Evolutionary conservation across 2,329 filamentous ascomycete species (phyloP), one percentile per base, ranked within the genome.

Genomic region (Colletotrichum navitas): DNA sequence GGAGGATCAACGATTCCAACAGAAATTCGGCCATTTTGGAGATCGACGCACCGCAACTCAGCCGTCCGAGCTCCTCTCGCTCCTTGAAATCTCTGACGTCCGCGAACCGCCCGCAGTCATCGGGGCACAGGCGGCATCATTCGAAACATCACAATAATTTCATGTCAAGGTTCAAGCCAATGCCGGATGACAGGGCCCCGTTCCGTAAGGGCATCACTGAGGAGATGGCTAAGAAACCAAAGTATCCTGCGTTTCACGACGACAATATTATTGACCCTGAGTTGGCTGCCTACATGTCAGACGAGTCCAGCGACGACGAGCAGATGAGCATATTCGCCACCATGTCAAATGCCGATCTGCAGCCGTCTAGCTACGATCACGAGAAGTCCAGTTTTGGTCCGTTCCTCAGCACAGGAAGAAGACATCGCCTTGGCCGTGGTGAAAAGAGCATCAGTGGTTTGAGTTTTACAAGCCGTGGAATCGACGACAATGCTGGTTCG

Each of bases 241-340:
- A 90, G 52, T 87, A 97, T 45, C 92, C 95, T 21, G 94, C 94
- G n/a, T 98, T 99, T 76, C 96, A 99, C 79, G 94, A 96, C 78
- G 96, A 99, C 83, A 98, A 96, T 78, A 97, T 99, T 76, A 98
- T 99, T 76, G 96, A 99, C 79, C 96, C 96, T 1, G 96, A 99
- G 77, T 85, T 99, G 65, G 95, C 95, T 6, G 93, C 94, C 43
- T 99, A 97, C 81, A 93, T 99, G 86, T 99, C 96, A 8, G 96
- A 99, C 79, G 94, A 93, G 59, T 97, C 95, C 1, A 98, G 94
- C 76, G 95, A 93, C 47, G 95, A 97, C 76, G 95, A 99, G 75
- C 93, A 97, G 76, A 92, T 95, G 82, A 95, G 92, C 77, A 92
- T 98, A 16, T 93, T 97, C 81, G 91, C 93, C 1, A 90, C 89